Evolutionary conservation across 2,329 filamentous ascomycete species (phyloP).

Genomic region (Teratosphaeria epicoccoides): DNA sequence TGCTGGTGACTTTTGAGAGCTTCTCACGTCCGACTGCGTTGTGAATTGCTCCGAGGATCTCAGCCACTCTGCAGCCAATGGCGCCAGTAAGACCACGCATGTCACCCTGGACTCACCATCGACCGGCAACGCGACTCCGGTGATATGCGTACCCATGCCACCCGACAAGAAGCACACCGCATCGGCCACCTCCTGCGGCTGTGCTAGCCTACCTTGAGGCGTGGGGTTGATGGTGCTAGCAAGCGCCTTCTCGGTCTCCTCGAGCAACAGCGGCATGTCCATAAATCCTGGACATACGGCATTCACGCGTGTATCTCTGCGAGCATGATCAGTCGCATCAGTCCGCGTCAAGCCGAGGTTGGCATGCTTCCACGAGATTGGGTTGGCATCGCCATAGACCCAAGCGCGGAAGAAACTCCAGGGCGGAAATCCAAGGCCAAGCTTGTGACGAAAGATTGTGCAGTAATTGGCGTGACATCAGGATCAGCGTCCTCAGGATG

Average conservation of each 20-base stretch:
- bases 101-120: conserved; percentile 12
- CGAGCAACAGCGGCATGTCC: conserved; percentile 6
- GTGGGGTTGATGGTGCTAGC: background rate
- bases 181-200: conserved; percentile 47
- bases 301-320: conserved; percentile 47
- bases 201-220: conserved; percentile 44
- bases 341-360: conserved; percentile 44
- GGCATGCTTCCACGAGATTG: conserved; percentile 44
- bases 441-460: too few species aligned
- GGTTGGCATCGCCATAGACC: conserved; percentile 33
- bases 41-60: too few species aligned
- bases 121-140: conserved; percentile 8
- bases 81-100: too few species aligned
- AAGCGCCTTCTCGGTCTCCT: background rate
- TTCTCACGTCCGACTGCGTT: too few species aligned
- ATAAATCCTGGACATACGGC: conserved; percentile 45
- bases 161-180: conserved; percentile 34
- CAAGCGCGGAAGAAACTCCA: conserved; percentile 43
- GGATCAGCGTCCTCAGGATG: too few species aligned
- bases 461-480: too few species aligned
- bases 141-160: conserved; percentile 21
- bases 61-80: too few species aligned
- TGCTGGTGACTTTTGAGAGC: too few species aligned
- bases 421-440: too few species aligned
- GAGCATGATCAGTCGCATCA: conserved; percentile 44